Conservation (phyloP, 1,284 basidiomycete genomes). For the Polyporus tsugae region DNA sequence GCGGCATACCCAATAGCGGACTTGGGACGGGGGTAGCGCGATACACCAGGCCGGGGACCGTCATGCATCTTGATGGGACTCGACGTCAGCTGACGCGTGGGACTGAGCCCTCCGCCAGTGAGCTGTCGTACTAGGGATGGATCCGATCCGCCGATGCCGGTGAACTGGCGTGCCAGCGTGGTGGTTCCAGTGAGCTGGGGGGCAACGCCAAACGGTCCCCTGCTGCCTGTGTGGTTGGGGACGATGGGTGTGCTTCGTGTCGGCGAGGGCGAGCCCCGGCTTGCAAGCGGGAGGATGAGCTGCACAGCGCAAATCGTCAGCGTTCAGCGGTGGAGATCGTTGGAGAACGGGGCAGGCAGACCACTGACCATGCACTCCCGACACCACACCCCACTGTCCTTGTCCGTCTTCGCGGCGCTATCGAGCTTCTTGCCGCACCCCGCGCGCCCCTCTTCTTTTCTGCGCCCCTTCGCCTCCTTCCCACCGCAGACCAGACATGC, state of each 20-base stretch:
- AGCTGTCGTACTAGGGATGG: conserved; percentile 62
- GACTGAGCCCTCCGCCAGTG: conserved; percentile 72
- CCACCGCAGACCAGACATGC: conserved; percentile 83
- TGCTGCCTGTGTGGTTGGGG: conserved; percentile 56
- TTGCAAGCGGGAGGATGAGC: conserved; percentile 62
- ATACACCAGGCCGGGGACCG: conserved; percentile 38
- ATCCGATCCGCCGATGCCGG: conserved; percentile 60
- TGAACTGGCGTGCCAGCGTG: conserved; percentile 78
- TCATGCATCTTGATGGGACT: conserved; percentile 46
- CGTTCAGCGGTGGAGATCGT: not conserved
- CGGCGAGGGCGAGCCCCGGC: conserved; percentile 59
- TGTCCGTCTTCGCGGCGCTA: conserved; percentile 79
- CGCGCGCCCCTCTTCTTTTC: conserved; percentile 63
- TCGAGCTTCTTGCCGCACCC: conserved; percentile 86
- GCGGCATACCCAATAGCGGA: conserved; percentile 45
- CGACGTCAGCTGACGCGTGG: conserved; percentile 57
- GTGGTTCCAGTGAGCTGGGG: conserved; percentile 74
- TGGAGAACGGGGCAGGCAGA: conserved; percentile 15
- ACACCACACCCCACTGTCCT: conserved; percentile 79
- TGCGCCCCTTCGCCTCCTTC: conserved; percentile 51
- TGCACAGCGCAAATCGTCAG: conserved; percentile 37
- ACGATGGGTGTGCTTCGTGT: conserved; percentile 52
- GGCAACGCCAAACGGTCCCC: conserved; percentile 44
- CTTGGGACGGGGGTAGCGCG: conserved; percentile 45
- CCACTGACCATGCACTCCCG: conserved; percentile 78